Base-by-base conservation (phyloP, 176 grass and related monocot genomes). In the Secale cereale region DNA sequence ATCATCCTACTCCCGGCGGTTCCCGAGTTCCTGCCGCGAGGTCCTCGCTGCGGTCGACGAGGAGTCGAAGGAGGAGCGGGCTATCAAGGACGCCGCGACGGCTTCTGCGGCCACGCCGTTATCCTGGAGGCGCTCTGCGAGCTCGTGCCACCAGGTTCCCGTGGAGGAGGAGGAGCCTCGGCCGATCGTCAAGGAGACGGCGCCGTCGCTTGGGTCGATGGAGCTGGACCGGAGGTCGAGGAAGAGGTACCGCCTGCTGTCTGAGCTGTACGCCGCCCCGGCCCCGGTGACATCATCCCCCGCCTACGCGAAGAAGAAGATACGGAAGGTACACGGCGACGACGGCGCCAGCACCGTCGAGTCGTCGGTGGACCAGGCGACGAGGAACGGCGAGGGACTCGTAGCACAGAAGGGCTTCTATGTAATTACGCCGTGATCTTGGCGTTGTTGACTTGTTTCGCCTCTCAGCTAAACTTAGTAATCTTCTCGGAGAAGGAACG, bases 251-350 rank as follows among this genome's bases (percentile, higher is more conserved):
- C 84, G 94, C 3, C 36, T 83, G 22, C 40, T 93, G 65, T 80
- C 83, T 4, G 91, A 93, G 26, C 73, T 95, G 32, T 93, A 95
- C 67, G 63, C 64, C 45, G 61, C 88, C 31, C 89, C 83, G 52
- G 22, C 27, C n/a, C 82, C 30, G 26, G 61, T 22, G 19, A 17
- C 46, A 50, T 56, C 50, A 56, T 56, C 19, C 35, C 1, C 69
- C 48, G 33, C n/a, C 64, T 6, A 56, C 17, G 50, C 50, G 17
- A 73, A 54, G 81, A 85, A 75, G 85, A 82, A 65, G 82, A 92
- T 78, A 80, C 37, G 31, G 14, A 50, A 17, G 46, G 15, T 46
- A 46, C 15, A 48, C 46, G 46, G 45, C 4, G 4, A 16, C 15
- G 4, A 45, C 45, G 45, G 15, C 46, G 15, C 46, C 46, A 5